Base-by-base conservation (phyloP, 2,329 filamentous ascomycete species). In the Teratosphaeria destructans region DNA sequence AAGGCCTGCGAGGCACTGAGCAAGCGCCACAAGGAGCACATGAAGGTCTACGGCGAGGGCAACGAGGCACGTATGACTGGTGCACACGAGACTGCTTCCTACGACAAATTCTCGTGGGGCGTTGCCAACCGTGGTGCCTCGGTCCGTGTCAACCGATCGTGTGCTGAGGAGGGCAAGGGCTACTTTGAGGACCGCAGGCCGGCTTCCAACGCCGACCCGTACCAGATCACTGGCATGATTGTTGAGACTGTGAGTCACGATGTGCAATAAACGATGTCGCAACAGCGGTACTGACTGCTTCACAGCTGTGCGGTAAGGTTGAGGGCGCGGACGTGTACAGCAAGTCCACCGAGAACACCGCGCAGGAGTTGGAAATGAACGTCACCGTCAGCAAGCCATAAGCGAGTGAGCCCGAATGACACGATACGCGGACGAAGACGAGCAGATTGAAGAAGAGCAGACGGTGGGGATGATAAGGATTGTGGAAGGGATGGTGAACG, bases 61-160 rank as follows among this genome's bases (percentile, higher is more conserved):
- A 99, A 99, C 81, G 90, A 94, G 69, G 84, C 88, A 69, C 92
- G 94, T 73, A 88, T 97, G 70, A 97, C 93, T 57, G 94, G 94
- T 69, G 83, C 84, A 66, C 90, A 96, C 79, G 94, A 99, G 85
- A 99, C 94, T 11, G 92, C 92, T 54, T 85, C 82, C 69, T 96
- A 96, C 72, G 93, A 99, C 73, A 84, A 88, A 75, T 99, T 99
- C 84, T 86, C 85, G 68, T 97, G 87, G 77, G 93, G 94, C 73
- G 87, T 97, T 63, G 94, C 94, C 76, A 93, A 97, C 86, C 91
- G 94, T 78, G 94, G 93, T 72, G 87, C 89, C 61, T 95, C 89
- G 47, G 92, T 97, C 71, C 90, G 94, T 75, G 94, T 99, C 69
- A 92, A 92, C 69, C 87, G 91, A 70, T 85, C 90, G 70, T 85